Conservation (phyloP, 768 basidiomycete species). For the Auricularia sp. region DNA sequence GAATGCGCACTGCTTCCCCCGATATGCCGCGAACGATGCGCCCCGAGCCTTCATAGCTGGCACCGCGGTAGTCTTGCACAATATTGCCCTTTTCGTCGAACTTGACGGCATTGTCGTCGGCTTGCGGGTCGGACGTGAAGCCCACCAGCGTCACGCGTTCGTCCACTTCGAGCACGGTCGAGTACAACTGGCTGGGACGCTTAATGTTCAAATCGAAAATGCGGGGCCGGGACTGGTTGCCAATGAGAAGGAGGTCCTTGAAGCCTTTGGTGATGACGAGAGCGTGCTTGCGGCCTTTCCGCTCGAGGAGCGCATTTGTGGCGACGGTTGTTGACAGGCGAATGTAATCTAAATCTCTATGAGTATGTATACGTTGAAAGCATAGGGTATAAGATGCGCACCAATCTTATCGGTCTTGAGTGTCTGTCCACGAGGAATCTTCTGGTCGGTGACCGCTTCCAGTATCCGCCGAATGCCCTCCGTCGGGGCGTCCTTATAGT, state of each 20-base stretch:
- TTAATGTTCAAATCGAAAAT: slow-evolving; percentile 94
- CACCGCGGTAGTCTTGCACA: slow-evolving; percentile 50
- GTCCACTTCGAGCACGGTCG: slow-evolving; percentile 65
- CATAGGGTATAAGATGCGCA: slow-evolving; percentile 21
- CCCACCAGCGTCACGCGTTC: slow-evolving; percentile 93
- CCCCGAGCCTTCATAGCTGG: slow-evolving; percentile 63
- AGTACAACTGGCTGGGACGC: slow-evolving; percentile 66
- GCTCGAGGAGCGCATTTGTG: slow-evolving; percentile 90
- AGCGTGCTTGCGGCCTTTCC: slow-evolving; percentile 88
- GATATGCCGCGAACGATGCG: slow-evolving; percentile 73
- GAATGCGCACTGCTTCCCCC: slow-evolving; percentile 80
- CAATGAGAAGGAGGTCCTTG: slow-evolving; percentile 84
- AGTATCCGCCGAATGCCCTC: slow-evolving; percentile 86
- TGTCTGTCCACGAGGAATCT: slow-evolving; percentile 53
- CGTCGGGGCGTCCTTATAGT: slow-evolving; percentile 88
- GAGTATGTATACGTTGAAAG: background rate
- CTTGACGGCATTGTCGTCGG: slow-evolving; percentile 63
- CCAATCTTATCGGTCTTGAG: slow-evolving; percentile 77
- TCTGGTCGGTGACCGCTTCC: slow-evolving; percentile 61
- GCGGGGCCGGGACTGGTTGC: slow-evolving; percentile 87
- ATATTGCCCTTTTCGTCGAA: slow-evolving; percentile 69
- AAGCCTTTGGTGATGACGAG: slow-evolving; percentile 87
- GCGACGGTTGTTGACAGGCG: slow-evolving; percentile 90
- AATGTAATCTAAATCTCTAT: slow-evolving; percentile 58
- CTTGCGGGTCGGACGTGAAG: slow-evolving; percentile 80